Evolutionary conservation across 2,329 filamentous ascomycete genomes (phyloP), one percentile per base, ranked within the genome.

Genomic region (Bipolaris sorokiniana): DNA sequence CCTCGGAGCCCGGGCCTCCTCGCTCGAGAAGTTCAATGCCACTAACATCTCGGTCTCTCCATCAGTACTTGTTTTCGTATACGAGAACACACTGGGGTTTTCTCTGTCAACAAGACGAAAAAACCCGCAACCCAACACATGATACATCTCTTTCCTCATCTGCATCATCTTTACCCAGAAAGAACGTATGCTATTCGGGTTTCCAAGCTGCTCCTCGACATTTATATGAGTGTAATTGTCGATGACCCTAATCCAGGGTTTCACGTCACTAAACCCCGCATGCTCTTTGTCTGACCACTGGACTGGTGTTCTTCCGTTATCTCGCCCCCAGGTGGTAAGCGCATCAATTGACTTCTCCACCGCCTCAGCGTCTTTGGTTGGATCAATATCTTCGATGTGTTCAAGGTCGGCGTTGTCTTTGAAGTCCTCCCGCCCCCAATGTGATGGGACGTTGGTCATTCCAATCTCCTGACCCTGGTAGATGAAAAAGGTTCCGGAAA

Each of bases 191-290:
- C 83, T 87, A 15, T 78, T 68, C 1, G 69, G 68, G 57, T 85
- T 78, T 2, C 66, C 67, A 3, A 79, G 69, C 70, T 90, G 85
- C 0, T 77, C 66, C 1, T 80, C 82, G 26, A 86, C 88, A 67
- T 92, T 92, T 40, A 75, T 67, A n/a, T 78, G 72, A 1, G 70
- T 70, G 70, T 86, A 88, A 68, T 86, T 83, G 54, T 88, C 84
- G 69, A 90, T 87, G 37, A 87, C 83, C 13, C 83, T 82, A 84
- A 92, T 91, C 90, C 90, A 92, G 2, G 89, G 87, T 63, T 46
- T 5, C 73, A 71, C 22, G 71, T 62, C 18, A 67, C 18, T 18
- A 54, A 52, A 26, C 77, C 74, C 16, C 36, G 33, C 41, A n/a
- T 44, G 38, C 10, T 64, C 67, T 57, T 77, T 20, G 18, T 36